Conservation (phyloP, 495 filamentous ascomycete species). For the Podospora australis region DNA sequence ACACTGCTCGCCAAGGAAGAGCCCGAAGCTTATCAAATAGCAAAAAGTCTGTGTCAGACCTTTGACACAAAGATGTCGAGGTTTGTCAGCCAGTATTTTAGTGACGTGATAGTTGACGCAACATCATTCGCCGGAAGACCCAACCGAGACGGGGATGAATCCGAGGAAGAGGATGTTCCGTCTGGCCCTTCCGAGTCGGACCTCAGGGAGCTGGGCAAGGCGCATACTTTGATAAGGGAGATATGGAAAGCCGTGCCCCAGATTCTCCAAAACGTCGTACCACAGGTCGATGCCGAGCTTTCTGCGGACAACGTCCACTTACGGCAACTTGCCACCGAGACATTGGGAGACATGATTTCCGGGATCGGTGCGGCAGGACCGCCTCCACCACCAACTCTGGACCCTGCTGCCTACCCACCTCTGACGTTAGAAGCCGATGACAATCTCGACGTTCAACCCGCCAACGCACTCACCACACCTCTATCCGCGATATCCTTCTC, state of each 20-base stretch:
- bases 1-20: constrained; percentile 77
- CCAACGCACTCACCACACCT: constrained; percentile 66
- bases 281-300: constrained; percentile 88
- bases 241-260: constrained; percentile 88
- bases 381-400: constrained; percentile 62
- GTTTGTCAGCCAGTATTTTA: constrained; percentile 92
- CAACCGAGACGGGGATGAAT: constrained; percentile 53
- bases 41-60: constrained; percentile 85
- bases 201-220: constrained; percentile 78
- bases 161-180: constrained; percentile 62
- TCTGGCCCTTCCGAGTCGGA: constrained; percentile 70
- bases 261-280: constrained; percentile 87
- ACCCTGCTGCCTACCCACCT: constrained; percentile 76
- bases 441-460: constrained; percentile 34
- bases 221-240: constrained; percentile 82
- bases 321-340: constrained; percentile 81
- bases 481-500: constrained; percentile 78
- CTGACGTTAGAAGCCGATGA: constrained; percentile 56
- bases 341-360: constrained; percentile 86
- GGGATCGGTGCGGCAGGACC: constrained; percentile 87
- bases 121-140: constrained; percentile 49
- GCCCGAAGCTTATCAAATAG: constrained; percentile 91
- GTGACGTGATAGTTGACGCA: constrained; percentile 87
- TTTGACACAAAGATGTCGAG: constrained; percentile 90
- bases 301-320: constrained; percentile 82